These are phyloP conservation scores for Sherardia arvensis DNA, from an alignment of 257 asterid genomes.

Conservation along the genomic window DNA sequence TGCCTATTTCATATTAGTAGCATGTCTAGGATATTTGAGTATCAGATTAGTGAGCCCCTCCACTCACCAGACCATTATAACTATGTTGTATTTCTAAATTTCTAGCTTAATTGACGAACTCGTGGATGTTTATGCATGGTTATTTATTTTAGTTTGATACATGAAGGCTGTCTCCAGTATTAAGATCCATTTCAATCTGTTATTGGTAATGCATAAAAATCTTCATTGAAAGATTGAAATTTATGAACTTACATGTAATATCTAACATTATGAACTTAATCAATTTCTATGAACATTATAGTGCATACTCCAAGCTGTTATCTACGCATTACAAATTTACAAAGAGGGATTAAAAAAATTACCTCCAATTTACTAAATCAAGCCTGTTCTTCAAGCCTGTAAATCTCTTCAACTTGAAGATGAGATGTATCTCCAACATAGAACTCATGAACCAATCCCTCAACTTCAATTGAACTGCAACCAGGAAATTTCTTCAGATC, in stretches of 20 bases:
- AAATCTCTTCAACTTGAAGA: conserved; percentile 27
- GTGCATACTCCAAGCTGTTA: no score
- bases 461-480: conserved; percentile 75
- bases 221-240: not conserved
- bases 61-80: conserved; percentile 3
- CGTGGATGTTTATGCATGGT: no score
- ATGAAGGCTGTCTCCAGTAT: not conserved
- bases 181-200: no score
- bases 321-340: not conserved
- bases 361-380: not conserved
- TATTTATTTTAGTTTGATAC: not conserved
- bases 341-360: not conserved
- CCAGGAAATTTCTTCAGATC: conserved; percentile 60
- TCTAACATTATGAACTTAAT: no score
- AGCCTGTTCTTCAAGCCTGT: conserved; percentile 2
- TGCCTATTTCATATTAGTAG: not conserved
- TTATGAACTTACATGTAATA: no score
- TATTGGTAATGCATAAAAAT: no score
- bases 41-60: not conserved
- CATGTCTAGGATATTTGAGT: not conserved
- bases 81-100: not conserved
- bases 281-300: no score
- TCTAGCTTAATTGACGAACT: not conserved
- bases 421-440: conserved; percentile 47
- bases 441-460: conserved; percentile 73